These are phyloP conservation scores for Lepidium didymum DNA, from an alignment of 345 rosid species.

Conservation along the genomic window DNA sequence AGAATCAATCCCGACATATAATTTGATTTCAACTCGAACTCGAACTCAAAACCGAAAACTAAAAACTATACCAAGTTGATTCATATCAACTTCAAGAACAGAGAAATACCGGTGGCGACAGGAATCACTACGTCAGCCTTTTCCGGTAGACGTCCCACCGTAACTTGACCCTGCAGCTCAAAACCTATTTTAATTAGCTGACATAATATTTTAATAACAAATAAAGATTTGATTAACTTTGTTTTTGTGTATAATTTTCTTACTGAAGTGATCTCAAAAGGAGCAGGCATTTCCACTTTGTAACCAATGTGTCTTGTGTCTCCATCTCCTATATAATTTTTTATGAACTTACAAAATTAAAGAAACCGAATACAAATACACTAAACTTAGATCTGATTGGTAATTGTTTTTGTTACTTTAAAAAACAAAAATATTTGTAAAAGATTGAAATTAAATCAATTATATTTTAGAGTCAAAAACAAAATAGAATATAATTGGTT, in stretches of 20 bases:
- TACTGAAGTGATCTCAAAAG: slow-evolving; percentile 71
- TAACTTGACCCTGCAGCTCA: slow-evolving; percentile 44
- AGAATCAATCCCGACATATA: neutral
- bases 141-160: slow-evolving; percentile 69
- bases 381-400: too few species aligned
- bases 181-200: neutral
- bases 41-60: neutral
- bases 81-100: neutral
- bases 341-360: neutral
- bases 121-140: slow-evolving; percentile 88
- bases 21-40: neutral
- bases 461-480: too few species aligned
- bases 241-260: slow-evolving; percentile 13
- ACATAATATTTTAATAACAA: too few species aligned
- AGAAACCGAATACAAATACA: neutral
- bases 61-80: neutral
- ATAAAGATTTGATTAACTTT: neutral
- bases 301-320: slow-evolving; percentile 75
- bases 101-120: slow-evolving; percentile 67
- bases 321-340: slow-evolving; percentile 61
- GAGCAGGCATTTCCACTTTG: slow-evolving; percentile 64
- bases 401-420: too few species aligned
- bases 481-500: too few species aligned
- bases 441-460: too few species aligned
- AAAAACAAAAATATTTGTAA: too few species aligned